A percentile compares a stretch with the other conserved stretches of the same genome.
Evolutionary conservation across 768 basidiomycete species (phyloP).

Genomic region (Phaffia tasmanica): DNA sequence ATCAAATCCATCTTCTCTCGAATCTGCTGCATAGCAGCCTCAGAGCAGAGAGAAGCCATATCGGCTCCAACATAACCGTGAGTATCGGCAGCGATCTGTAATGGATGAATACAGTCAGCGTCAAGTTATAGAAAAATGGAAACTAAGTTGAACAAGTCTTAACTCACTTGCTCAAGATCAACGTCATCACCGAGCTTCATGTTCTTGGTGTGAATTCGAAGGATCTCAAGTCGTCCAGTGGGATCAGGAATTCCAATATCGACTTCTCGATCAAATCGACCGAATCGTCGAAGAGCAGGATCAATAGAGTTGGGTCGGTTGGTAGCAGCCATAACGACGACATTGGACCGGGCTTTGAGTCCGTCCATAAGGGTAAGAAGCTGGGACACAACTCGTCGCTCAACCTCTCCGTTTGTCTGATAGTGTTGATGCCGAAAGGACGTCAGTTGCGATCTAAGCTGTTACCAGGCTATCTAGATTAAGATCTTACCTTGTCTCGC

Average conservation of each 20-base stretch:
- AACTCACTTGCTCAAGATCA: conserved; percentile 76
- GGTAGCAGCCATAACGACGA: conserved; percentile 99
- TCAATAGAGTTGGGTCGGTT: conserved; percentile 99
- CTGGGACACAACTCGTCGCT: conserved; percentile 97
- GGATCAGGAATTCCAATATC: conserved; percentile 99
- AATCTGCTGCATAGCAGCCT: conserved; percentile 99
- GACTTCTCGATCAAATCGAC: conserved; percentile 97
- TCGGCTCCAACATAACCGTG: conserved; percentile 99
- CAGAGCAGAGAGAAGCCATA: conserved; percentile 91
- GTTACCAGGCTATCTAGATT: neutral
- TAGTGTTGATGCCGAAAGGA: conserved; percentile 3
- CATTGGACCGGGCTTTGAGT: conserved; percentile 94
- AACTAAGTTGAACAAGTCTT: conserved; percentile 3
- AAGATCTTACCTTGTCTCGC: conserved; percentile 78
- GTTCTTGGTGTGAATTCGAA: conserved; percentile 99
- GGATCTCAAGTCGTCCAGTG: conserved; percentile 94
- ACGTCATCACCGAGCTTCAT: conserved; percentile 97
- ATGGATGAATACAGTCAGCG: neutral
- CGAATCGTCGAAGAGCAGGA: conserved; percentile 95
- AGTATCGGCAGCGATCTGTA: conserved; percentile 91
- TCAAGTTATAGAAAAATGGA: conserved; percentile 17
- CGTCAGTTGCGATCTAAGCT: neutral
- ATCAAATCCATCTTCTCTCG: conserved; percentile 93
- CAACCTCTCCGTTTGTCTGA: conserved; percentile 98
- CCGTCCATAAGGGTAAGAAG: conserved; percentile 98